Percentiles rank a stretch among this genome's conserved stretches.
These are phyloP conservation scores for Citrus medica DNA, from an alignment of 345 rosid genomes.

Conservation along the genomic window DNA sequence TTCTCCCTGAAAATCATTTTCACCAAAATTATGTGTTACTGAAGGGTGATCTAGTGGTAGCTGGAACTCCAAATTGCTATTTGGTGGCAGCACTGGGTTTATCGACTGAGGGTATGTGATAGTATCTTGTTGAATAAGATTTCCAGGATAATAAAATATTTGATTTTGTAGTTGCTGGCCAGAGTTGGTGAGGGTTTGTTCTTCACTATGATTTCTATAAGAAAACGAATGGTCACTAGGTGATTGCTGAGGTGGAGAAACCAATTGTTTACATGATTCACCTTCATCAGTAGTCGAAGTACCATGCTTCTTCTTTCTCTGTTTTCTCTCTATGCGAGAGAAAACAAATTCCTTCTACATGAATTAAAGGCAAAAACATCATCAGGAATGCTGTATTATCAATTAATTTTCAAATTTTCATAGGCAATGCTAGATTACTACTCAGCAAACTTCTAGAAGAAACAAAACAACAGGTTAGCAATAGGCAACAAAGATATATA, in stretches of 20 bases:
- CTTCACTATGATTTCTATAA: background rate
- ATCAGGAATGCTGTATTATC: background rate
- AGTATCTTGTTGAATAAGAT: background rate
- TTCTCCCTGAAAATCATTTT: background rate
- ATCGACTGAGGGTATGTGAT: background rate
- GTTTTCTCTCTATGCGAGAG: background rate
- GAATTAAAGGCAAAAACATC: background rate
- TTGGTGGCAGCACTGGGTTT: background rate
- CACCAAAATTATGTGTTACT: background rate
- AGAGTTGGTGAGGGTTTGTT: background rate
- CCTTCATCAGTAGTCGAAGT: background rate
- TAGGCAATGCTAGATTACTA: background rate
- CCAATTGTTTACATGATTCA: background rate
- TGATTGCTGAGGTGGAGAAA: background rate
- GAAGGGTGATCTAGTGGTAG: background rate
- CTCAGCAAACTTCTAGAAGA: background rate
- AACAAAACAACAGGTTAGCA: background rate
- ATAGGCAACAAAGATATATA: too few relatives aligned
- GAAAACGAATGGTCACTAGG: background rate
- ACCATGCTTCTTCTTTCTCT: background rate
- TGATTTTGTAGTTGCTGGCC: background rate
- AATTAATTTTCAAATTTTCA: background rate
- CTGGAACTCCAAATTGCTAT: background rate
- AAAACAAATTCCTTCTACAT: constrained; percentile 5
- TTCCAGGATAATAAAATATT: background rate